phyloP scores from a whole-genome alignment of 2,329 filamentous ascomycete genomes.

The Penicillium brevicompactum region DNA sequence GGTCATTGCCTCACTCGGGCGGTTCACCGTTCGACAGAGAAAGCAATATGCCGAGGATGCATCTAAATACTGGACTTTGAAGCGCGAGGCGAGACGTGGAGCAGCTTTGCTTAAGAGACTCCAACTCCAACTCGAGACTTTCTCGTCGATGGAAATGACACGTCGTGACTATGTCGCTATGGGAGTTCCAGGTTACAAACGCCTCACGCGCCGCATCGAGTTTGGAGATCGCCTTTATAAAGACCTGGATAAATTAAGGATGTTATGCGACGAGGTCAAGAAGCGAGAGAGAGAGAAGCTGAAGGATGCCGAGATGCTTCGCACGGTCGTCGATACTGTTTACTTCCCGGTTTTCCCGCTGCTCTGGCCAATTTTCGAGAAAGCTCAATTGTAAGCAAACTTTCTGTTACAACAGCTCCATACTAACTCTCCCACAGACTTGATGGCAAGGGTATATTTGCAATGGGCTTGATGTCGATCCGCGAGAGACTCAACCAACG shows the following conservation, averaged over 20 bases:
- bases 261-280: conserved; percentile 70
- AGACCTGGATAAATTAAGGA: conserved; percentile 76
- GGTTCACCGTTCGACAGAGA: conserved; percentile 81
- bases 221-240: conserved; percentile 68
- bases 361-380: conserved; percentile 76
- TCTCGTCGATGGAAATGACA: conserved; percentile 96
- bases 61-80: conserved; percentile 97
- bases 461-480: conserved; percentile 55
- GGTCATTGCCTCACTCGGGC: conserved; percentile 78
- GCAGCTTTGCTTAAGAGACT: conserved; percentile 90
- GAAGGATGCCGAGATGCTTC: conserved; percentile 73
- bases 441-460: conserved; percentile 57
- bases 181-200: conserved; percentile 78
- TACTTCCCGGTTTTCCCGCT: conserved; percentile 87
- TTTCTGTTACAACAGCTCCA: not conserved
- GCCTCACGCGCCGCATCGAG: conserved; percentile 79
- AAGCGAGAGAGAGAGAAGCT: conserved; percentile 77
- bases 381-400: conserved; percentile 73
- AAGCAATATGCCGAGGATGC: conserved; percentile 92
- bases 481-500: conserved; percentile 57
- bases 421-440: conserved; percentile 39
- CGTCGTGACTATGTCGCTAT: conserved; percentile 93
- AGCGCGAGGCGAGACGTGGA: conserved; percentile 87
- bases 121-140: conserved; percentile 92
- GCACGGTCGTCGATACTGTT: conserved; percentile 78